Base-by-base conservation (phyloP, 768 basidiomycete genomes). In the Tylopilus felleus region DNA sequence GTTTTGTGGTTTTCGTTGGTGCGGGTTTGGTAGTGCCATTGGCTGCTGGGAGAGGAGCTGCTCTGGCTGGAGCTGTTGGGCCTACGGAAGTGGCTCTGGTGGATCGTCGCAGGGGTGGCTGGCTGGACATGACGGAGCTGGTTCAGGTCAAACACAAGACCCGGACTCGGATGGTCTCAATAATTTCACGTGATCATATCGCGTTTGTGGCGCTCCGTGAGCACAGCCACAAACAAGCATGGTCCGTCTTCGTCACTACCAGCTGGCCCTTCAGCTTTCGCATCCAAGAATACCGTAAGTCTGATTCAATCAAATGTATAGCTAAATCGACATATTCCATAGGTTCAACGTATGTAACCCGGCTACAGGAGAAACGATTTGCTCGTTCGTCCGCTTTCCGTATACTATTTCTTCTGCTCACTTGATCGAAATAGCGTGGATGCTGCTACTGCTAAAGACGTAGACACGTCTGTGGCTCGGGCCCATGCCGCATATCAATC, bases 291-390 rank as follows among this genome's bases (percentile, higher is more conserved):
- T 47, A 38, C 51, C 42, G 61, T 60, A 21, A 21, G 60, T 39
- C 10, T 17, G 1, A 28, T 22, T 23, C n/a, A 22, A 21, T 17
- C 29, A 12, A 33, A 19, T 7, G 4, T 36, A 3, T 19, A 25
- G 7, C 13, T 14, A 16, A 33, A n/a, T 22, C n/a, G 19, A 52
- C n/a, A 3, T 9, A n/a, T 6, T 40, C 1, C 28, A 17, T 49
- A 86, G 82, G 19, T 76, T 86, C 49, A 62, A 65, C 16, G 80
- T 91, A 8, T 64, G 65, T 41, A 89, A 90, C 66, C 89, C 90
- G 12, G 87, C 90, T 3, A 88, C 78, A 1, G 83, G 85, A 28
- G 72, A 84, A 50, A 63, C 73, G 13, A 64, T 90, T 31, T 81
- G 74, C 74, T 77, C 71, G 88, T 86, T 65, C 56, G 80, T 72